Conservation (phyloP, 768 basidiomycete genomes). For the Mycena indigotica region DNA sequence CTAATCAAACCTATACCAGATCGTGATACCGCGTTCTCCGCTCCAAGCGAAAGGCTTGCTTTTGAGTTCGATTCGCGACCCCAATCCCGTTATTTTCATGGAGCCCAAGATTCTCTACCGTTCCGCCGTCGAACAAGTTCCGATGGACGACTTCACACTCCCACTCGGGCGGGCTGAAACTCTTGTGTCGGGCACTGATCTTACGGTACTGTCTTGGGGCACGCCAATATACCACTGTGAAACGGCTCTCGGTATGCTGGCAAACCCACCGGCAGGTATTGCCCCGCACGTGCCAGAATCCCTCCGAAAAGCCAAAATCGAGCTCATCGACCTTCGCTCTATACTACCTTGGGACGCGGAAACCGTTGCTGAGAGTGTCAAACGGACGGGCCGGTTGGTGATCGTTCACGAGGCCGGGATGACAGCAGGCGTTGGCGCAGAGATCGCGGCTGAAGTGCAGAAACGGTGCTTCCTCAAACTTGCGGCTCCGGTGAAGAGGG, state of each 20-base stretch:
- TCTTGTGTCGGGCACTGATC: slow-evolving; percentile 71
- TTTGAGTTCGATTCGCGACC: slow-evolving; percentile 84
- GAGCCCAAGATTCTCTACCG: slow-evolving; percentile 94
- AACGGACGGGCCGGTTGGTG: slow-evolving; percentile 80
- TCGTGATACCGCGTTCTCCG: slow-evolving; percentile 93
- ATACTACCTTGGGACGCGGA: slow-evolving; percentile 89
- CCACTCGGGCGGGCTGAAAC: slow-evolving; percentile 82
- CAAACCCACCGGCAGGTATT: slow-evolving; percentile 63
- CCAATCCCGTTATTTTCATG: slow-evolving; percentile 94
- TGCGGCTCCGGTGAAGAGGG: slow-evolving; percentile 82
- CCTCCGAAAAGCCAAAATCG: slow-evolving; percentile 70
- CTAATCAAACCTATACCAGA: slow-evolving; percentile 23
- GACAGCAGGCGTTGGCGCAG: slow-evolving; percentile 85
- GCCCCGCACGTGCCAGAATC: slow-evolving; percentile 65
- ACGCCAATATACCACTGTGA: slow-evolving; percentile 91
- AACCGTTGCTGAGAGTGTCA: slow-evolving; percentile 79
- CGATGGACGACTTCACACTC: slow-evolving; percentile 82
- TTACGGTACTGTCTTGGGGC: slow-evolving; percentile 94
- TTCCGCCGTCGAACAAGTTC: slow-evolving; percentile 94
- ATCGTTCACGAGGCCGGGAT: slow-evolving; percentile 92
- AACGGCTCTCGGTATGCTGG: slow-evolving; percentile 74
- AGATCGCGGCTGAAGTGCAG: slow-evolving; percentile 90
- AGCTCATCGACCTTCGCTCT: slow-evolving; percentile 89
- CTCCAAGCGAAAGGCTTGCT: slow-evolving; percentile 95
- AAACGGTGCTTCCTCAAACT: slow-evolving; percentile 86